phyloP scores from a whole-genome alignment of 768 basidiomycete species.

The Hypsizygus marmoreus region DNA sequence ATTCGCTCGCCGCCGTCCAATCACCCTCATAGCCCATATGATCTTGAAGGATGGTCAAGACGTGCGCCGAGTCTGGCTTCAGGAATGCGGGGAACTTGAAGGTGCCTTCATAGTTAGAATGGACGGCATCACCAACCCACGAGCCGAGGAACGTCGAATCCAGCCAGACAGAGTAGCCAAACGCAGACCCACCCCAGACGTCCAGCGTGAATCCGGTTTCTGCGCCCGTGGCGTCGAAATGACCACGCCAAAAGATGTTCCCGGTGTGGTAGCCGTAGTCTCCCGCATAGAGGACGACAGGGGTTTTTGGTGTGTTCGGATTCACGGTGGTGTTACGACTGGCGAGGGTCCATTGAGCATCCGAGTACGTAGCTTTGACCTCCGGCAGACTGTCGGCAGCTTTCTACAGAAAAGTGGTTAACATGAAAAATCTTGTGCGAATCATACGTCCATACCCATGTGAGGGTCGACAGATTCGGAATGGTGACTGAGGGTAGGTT shows the following conservation, averaged over 20 bases:
- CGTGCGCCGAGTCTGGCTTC: constrained; percentile 33
- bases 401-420: constrained; percentile 29
- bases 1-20: constrained; percentile 41
- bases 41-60: constrained; percentile 54
- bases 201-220: constrained; percentile 44
- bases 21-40: constrained; percentile 57
- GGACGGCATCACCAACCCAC: constrained; percentile 41
- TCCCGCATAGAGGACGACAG: constrained; percentile 47
- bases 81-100: constrained; percentile 35
- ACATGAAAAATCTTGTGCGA: not conserved
- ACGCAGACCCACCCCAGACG: constrained; percentile 47
- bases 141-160: constrained; percentile 50
- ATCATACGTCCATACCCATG: constrained; percentile 33
- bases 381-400: constrained; percentile 45
- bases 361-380: constrained; percentile 39
- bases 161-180: constrained; percentile 53
- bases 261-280: constrained; percentile 56
- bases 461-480: constrained; percentile 34
- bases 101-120: constrained; percentile 32
- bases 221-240: constrained; percentile 46
- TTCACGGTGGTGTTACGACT: constrained; percentile 43
- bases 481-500: constrained; percentile 35
- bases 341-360: constrained; percentile 44
- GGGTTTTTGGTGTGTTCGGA: constrained; percentile 35
- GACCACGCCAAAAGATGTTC: constrained; percentile 53